A percentile compares a stretch with the other conserved stretches of the same genome.
Evolutionary conservation across 495 filamentous ascomycete species (phyloP).

Genomic region (Aspergillus panamensis): DNA sequence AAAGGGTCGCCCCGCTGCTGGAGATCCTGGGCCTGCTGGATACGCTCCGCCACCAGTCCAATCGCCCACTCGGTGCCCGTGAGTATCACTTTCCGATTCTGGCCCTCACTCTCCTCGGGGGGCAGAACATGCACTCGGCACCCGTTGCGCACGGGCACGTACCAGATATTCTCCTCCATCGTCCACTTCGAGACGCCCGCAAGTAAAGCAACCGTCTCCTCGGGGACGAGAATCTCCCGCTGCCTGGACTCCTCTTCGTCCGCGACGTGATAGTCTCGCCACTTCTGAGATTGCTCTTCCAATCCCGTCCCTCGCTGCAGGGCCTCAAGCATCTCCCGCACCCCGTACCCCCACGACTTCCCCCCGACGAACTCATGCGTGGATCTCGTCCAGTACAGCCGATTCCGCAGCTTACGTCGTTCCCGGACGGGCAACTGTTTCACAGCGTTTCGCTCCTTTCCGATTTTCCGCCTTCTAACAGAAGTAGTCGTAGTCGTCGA

Average conservation of each 20-base stretch:
- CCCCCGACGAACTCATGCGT: background rate
- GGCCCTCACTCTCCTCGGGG: constrained; percentile 31
- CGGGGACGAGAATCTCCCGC: constrained; percentile 36
- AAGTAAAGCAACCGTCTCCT: constrained; percentile 39
- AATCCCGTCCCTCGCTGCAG: constrained; percentile 16
- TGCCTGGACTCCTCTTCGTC: constrained; percentile 16
- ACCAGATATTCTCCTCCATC: constrained; percentile 40
- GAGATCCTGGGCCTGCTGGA: constrained; percentile 22
- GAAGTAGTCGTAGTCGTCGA: too few relatives aligned
- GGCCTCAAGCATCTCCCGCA: constrained; percentile 26
- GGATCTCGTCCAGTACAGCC: constrained; percentile 18
- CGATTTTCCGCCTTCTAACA: too few relatives aligned
- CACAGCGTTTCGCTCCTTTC: background rate
- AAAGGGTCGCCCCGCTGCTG: constrained; percentile 32
- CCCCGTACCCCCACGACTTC: constrained; percentile 23
- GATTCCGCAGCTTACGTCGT: constrained; percentile 30
- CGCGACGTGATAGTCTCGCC: background rate
- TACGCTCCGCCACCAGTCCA: constrained; percentile 29
- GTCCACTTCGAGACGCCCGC: constrained; percentile 28
- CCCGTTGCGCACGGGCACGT: constrained; percentile 34
- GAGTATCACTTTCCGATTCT: constrained; percentile 35
- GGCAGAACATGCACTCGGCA: constrained; percentile 39
- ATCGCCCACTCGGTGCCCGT: constrained; percentile 33
- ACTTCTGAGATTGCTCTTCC: background rate
- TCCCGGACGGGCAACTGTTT: constrained; percentile 24